Conservation (phyloP, 441 rosid genomes). For the Iberis amara region DNA sequence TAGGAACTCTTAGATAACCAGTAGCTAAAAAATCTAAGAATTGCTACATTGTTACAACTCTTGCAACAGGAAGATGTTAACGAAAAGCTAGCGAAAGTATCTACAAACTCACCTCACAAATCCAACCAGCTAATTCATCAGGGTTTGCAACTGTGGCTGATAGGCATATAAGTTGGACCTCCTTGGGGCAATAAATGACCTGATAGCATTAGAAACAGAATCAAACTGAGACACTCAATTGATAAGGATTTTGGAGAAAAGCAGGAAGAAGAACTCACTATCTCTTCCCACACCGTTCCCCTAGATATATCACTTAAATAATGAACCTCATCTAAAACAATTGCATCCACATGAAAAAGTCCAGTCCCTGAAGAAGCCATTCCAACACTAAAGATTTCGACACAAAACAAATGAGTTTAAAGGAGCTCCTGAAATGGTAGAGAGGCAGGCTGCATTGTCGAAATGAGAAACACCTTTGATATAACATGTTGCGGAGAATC, state of each 20-base stretch:
- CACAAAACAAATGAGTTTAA: background rate
- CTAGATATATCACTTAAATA: conserved; percentile 91
- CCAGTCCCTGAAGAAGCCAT: conserved; percentile 79
- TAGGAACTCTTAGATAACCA: background rate
- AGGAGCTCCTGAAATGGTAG: background rate
- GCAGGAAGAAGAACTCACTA: conserved; percentile 46
- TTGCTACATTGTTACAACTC: no score
- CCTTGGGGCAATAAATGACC: conserved; percentile 91
- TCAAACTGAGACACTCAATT: background rate
- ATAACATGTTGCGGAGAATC: conserved; percentile 92
- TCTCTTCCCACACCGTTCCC: conserved; percentile 99
- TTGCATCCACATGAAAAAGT: conserved; percentile 79
- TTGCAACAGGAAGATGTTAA: no score
- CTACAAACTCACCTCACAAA: conserved; percentile 57
- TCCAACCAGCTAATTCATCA: conserved; percentile 98
- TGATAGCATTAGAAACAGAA: conserved; percentile 27
- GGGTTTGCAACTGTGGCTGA: conserved; percentile 95
- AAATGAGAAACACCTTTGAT: conserved; percentile 53
- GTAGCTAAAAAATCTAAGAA: conserved; percentile 16
- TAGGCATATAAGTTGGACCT: conserved; percentile 81
- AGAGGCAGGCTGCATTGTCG: background rate
- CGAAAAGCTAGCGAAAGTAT: background rate
- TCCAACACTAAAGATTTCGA: conserved; percentile 56
- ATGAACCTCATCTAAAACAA: conserved; percentile 97
- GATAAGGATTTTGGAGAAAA: conserved; percentile 10